A percentile compares a stretch with the other conserved stretches of the same genome.
phyloP scores from a whole-genome alignment of 2,329 filamentous ascomycete species.

The Raffaelea arxii region DNA sequence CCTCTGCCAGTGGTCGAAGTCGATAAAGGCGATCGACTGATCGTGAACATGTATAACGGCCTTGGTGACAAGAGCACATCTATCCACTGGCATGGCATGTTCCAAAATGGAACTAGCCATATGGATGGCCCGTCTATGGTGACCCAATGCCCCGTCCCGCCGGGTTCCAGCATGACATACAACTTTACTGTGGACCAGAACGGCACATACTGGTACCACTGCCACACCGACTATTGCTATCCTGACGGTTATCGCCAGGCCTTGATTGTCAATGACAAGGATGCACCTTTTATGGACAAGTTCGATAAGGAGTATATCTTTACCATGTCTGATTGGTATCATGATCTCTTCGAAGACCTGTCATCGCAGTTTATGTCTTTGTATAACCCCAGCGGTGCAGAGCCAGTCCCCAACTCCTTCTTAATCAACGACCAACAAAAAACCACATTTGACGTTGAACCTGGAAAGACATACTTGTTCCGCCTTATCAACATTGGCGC shows the following conservation, averaged over 20 bases:
- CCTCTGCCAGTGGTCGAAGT: conserved; percentile 59
- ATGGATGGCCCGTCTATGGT: conserved; percentile 64
- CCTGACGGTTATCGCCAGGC: conserved; percentile 44
- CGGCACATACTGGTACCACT: conserved; percentile 75
- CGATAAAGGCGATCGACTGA: conserved; percentile 49
- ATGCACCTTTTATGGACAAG: conserved; percentile 44
- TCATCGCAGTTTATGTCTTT: conserved; percentile 41
- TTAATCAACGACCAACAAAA: conserved; percentile 64
- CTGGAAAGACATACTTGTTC: conserved; percentile 63
- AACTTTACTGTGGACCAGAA: conserved; percentile 51
- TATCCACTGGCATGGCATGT: conserved; percentile 63
- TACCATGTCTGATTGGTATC: conserved; percentile 63
- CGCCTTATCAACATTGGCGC: conserved; percentile 65
- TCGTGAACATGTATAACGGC: conserved; percentile 49
- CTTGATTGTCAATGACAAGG: conserved; percentile 37
- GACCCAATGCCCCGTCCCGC: conserved; percentile 57
- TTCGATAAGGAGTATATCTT: conserved; percentile 56
- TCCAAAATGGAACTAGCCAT: conserved; percentile 53
- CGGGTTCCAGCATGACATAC: conserved; percentile 58
- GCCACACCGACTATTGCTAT: conserved; percentile 57
- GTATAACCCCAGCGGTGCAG: conserved; percentile 45
- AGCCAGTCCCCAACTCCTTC: conserved; percentile 58
- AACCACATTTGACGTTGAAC: conserved; percentile 47
- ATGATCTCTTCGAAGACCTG: conserved; percentile 42
- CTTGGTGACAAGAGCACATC: conserved; percentile 54